These are phyloP conservation scores for Populus tomentosa DNA, from an alignment of 441 rosid species.

Conservation along the genomic window DNA sequence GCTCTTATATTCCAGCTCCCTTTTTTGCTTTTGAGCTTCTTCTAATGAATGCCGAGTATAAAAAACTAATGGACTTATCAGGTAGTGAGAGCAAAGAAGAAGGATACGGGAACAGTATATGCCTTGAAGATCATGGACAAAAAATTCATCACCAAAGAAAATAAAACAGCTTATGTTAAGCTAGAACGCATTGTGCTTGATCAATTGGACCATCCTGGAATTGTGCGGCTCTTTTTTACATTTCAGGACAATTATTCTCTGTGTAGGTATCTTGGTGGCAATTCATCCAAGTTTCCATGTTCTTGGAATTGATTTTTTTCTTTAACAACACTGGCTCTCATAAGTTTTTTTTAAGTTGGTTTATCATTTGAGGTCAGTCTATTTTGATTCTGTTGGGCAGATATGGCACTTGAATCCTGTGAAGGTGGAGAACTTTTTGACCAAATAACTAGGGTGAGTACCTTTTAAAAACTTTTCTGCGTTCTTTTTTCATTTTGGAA, in stretches of 20 bases:
- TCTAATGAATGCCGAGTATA: constrained; percentile 12
- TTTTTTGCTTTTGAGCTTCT: constrained; percentile 8
- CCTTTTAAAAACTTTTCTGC: background rate
- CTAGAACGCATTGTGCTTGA: constrained; percentile 78
- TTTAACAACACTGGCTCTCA: background rate
- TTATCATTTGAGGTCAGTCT: constrained; percentile 7
- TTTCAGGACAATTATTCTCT: constrained; percentile 65
- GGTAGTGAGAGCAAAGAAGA: constrained; percentile 98
- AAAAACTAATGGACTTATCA: constrained; percentile 22
- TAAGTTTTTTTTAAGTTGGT: constrained; percentile 3
- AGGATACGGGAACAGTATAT: constrained; percentile 77
- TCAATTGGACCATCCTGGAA: constrained; percentile 70
- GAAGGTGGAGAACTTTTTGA: constrained; percentile 99
- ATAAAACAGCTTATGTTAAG: constrained; percentile 96
- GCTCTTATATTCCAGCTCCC: background rate
- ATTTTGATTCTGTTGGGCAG: constrained; percentile 40
- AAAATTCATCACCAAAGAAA: constrained; percentile 97
- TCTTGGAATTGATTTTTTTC: constrained; percentile 1
- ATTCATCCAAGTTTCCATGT: constrained; percentile 4
- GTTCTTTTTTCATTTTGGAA: background rate
- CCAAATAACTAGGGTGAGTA: constrained; percentile 95
- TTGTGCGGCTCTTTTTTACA: constrained; percentile 60
- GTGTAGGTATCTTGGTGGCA: constrained; percentile 42
- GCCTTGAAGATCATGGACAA: constrained; percentile 99
- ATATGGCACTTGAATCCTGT: constrained; percentile 99